Base-by-base conservation (phyloP, 2,329 filamentous ascomycete genomes). In the Coniochaeta sp. region DNA sequence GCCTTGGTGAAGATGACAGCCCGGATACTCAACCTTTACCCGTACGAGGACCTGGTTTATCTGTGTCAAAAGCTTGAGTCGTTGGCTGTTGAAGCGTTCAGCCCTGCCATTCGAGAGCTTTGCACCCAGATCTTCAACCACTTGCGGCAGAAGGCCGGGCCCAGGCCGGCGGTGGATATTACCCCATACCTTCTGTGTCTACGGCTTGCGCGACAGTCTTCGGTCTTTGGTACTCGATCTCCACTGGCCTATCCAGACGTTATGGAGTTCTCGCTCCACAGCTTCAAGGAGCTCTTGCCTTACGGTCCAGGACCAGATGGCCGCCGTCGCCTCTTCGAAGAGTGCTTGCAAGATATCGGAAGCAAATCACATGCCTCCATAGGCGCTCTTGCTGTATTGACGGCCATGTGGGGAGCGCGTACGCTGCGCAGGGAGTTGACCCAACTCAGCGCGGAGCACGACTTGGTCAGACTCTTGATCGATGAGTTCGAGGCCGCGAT, bases 121-220 rank as follows among this genome's bases (percentile, higher is more conserved):
- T 85, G 80, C 62, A 76, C 82, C 14, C 66, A 66, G 10, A 65
- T 89, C 6, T 71, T 88, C 49, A 71, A 72, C 32, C 67, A 73
- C 6, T 64, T 78, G 48, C 20, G 12, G 27, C 45, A 28, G 6
- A 30, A 30, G 24, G n/a, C 30, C 6, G n/a, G 8, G 26, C 24
- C 28, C 3, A 16, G 38, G 20, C 10, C 38, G 5, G 5, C 20
- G 6, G 14, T 42, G 38, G 28, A 31, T 26, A 48, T 48, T 14
- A 28, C 26, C 14, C 60, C 73, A 32, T 79, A 75, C 54, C 67
- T 70, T n/a, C 67, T 81, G 13, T 80, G 75, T 54, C 66, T 92
- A 49, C 80, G 86, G 22, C 68, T 95, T 16, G 76, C 94, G 38
- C 82, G 87, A 55, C 85, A 91, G 59, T 84, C 87, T 3, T 85